A percentile compares a stretch with the other conserved stretches of the same genome.
Conservation (phyloP, 2,329 filamentous ascomycete genomes). For the Fusarium multiceps region DNA sequence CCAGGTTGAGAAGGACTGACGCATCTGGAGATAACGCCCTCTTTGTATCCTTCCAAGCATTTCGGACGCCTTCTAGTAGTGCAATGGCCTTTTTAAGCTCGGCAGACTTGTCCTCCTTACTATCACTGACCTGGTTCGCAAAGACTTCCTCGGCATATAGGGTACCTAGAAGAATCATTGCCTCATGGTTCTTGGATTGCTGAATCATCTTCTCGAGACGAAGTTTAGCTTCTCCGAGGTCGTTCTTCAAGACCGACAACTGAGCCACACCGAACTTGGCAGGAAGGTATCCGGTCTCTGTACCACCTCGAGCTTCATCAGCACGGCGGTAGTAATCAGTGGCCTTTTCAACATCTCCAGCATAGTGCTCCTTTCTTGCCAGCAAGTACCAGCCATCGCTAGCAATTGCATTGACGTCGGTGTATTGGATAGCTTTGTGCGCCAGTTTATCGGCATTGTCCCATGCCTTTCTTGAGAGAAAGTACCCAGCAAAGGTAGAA, state of each 20-base stretch:
- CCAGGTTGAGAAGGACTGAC: slow-evolving; percentile 89
- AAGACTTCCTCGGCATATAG: slow-evolving; percentile 97
- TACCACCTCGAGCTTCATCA: slow-evolving; percentile 89
- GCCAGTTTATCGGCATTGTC: slow-evolving; percentile 86
- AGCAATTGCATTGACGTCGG: slow-evolving; percentile 94
- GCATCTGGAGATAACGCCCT: slow-evolving; percentile 84
- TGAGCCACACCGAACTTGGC: slow-evolving; percentile 96
- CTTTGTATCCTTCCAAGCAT: slow-evolving; percentile 92
- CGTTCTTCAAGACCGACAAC: slow-evolving; percentile 83
- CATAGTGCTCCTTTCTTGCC: slow-evolving; percentile 89
- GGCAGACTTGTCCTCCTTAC: slow-evolving; percentile 86
- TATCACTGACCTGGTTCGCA: slow-evolving; percentile 74
- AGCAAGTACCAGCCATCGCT: slow-evolving; percentile 98
- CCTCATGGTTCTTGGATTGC: slow-evolving; percentile 83
- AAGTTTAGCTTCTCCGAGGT: slow-evolving; percentile 92
- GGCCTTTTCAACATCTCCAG: slow-evolving; percentile 78
- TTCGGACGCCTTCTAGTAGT: slow-evolving; percentile 85
- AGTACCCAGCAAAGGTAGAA: slow-evolving; percentile 90
- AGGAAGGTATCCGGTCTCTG: slow-evolving; percentile 90
- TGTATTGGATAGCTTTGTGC: slow-evolving; percentile 93
- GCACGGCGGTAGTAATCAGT: slow-evolving; percentile 89
- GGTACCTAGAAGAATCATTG: slow-evolving; percentile 90
- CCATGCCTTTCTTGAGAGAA: slow-evolving; percentile 83
- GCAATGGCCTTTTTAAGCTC: slow-evolving; percentile 88
- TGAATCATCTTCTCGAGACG: slow-evolving; percentile 94